phyloP scores from a whole-genome alignment of 2,329 filamentous ascomycete genomes.

The Coniochaeta sp. region DNA sequence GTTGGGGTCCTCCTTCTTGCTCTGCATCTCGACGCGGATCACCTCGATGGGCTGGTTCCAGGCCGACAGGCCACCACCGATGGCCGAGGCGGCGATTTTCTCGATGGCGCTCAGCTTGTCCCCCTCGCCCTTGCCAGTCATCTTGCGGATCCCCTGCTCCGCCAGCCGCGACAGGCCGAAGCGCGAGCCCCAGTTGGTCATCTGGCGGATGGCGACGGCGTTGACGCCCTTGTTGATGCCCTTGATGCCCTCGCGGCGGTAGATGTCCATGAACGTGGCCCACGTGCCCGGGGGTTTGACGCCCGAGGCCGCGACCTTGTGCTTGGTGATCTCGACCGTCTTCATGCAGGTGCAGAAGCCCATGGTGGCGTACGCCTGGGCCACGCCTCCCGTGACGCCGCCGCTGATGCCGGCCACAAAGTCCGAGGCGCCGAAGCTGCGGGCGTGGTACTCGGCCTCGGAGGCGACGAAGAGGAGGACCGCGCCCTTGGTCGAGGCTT shows the following conservation, averaged over 20 bases:
- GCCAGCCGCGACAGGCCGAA: constrained; percentile 91
- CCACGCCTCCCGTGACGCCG: constrained; percentile 89
- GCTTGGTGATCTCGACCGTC: constrained; percentile 98
- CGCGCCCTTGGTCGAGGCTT: constrained; percentile 98
- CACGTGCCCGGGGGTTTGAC: constrained; percentile 86
- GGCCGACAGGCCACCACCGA: constrained; percentile 90
- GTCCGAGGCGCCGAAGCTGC: constrained; percentile 71
- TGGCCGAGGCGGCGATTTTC: constrained; percentile 78
- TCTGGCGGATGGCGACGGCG: constrained; percentile 95
- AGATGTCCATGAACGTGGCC: constrained; percentile 94
- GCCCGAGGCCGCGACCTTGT: constrained; percentile 81
- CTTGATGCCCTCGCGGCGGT: constrained; percentile 83
- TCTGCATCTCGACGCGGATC: constrained; percentile 99
- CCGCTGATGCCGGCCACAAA: constrained; percentile 85
- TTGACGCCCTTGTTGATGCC: constrained; percentile 99
- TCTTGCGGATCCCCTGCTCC: constrained; percentile 75
- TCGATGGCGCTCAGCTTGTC: constrained; percentile 73
- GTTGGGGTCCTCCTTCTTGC: constrained; percentile 96
- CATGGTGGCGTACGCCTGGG: constrained; percentile 99
- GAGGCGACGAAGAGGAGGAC: constrained; percentile 98
- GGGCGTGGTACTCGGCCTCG: constrained; percentile 94
- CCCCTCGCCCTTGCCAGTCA: constrained; percentile 70
- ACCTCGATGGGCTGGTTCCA: constrained; percentile 99
- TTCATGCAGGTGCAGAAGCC: constrained; percentile 99
- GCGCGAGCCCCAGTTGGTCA: constrained; percentile 97